A percentile compares a stretch with the other conserved stretches of the same genome.
Evolutionary conservation across 1,284 basidiomycete genomes (phyloP).

Genomic region (Moesziomyces globuligerus): DNA sequence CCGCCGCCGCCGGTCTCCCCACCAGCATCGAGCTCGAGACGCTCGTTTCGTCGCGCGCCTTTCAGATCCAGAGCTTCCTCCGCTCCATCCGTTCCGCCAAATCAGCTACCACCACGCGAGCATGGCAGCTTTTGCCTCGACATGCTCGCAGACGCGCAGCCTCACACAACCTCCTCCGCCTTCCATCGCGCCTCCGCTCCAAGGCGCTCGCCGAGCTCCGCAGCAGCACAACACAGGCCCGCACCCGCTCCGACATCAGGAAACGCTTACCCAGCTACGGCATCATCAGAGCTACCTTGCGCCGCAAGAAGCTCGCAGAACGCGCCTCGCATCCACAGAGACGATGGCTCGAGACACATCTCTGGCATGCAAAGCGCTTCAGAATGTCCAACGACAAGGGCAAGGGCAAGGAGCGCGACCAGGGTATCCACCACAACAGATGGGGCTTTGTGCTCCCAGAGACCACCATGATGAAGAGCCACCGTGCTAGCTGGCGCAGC

Average conservation of each 20-base stretch:
- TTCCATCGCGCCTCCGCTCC: conserved; percentile 56
- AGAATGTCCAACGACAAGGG: conserved; percentile 61
- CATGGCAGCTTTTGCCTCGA: conserved; percentile 66
- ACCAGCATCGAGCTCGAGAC: conserved; percentile 42
- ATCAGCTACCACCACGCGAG: conserved; percentile 53
- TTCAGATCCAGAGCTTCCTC: conserved; percentile 50
- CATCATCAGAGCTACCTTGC: conserved; percentile 34
- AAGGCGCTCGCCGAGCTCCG: conserved; percentile 62
- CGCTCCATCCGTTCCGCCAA: conserved; percentile 44
- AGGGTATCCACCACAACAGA: conserved; percentile 32
- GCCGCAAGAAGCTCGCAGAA: conserved; percentile 40
- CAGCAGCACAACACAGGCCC: conserved; percentile 58
- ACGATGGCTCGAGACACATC: conserved; percentile 66
- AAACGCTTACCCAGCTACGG: conserved; percentile 49
- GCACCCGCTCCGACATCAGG: conserved; percentile 48
- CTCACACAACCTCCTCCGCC: conserved; percentile 63
- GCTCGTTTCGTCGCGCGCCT: conserved; percentile 42
- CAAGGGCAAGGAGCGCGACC: conserved; percentile 45
- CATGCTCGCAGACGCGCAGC: conserved; percentile 61
- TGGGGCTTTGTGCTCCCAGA: conserved; percentile 62
- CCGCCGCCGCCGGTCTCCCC: conserved; percentile 19
- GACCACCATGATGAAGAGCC: conserved; percentile 60
- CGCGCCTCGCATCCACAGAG: conserved; percentile 44
- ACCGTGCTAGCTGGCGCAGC: conserved; percentile 54
- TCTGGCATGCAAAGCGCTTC: conserved; percentile 66